phyloP scores from a whole-genome alignment of 805 yeast genomes.

The Starmerella bacillaris region DNA sequence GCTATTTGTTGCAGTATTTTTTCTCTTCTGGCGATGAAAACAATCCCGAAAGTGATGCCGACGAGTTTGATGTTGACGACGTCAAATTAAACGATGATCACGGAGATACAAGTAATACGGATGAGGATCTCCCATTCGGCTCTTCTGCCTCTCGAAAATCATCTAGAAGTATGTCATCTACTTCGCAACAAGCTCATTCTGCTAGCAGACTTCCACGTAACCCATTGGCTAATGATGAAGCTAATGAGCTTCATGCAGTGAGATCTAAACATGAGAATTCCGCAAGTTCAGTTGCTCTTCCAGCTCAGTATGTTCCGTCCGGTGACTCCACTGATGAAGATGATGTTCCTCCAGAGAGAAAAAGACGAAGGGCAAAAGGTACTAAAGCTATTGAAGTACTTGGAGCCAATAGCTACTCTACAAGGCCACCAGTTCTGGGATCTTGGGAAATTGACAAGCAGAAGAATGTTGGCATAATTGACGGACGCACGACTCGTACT shows the following conservation, averaged over 20 bases:
- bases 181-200: not conserved
- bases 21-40: constrained; percentile 31
- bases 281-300: not conserved
- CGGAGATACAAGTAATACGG: no score
- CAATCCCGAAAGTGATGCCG: constrained; percentile 18
- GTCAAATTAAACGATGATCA: constrained; percentile 3
- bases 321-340: constrained; percentile 95
- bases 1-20: constrained; percentile 59
- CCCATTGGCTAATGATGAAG: not conserved
- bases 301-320: constrained; percentile 23
- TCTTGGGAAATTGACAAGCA: constrained; percentile 65
- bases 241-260: constrained; percentile 9
- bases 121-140: not conserved
- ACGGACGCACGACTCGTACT: constrained; percentile 80
- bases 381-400: constrained; percentile 79
- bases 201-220: not conserved
- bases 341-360: constrained; percentile 52
- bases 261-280: not conserved
- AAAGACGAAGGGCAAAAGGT: constrained; percentile 34
- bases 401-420: constrained; percentile 68
- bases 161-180: not conserved
- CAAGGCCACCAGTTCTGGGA: constrained; percentile 82
- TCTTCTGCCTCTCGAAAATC: no score
- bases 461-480: constrained; percentile 72
- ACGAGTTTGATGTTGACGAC: constrained; percentile 16